Base-by-base conservation (phyloP, 1,139 yeast species). In the Hansenula lynferdii region DNA sequence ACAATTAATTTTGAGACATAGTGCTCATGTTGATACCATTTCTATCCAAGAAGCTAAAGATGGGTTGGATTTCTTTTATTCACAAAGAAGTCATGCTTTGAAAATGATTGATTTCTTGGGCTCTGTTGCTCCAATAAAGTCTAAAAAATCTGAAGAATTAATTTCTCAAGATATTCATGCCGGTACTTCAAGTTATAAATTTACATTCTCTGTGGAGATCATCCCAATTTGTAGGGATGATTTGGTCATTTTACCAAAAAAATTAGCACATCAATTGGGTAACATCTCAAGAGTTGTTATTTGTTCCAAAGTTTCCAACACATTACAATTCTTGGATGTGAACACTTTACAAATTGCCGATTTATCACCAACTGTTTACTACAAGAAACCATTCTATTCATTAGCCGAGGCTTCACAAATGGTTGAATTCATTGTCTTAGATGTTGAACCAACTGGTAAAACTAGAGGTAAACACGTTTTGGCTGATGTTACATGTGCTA, bases 141-240 rank as follows among this genome's bases (percentile, higher is more conserved):
- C 75, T 43, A 87, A 87, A 60, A 85, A 79, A 59, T 85, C 96
- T 26, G 96, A 87, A 61, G 97, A 92, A 66, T 79, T 92, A 56
- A 84, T 92, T 48, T 84, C 95, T 43, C 82, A 80, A 47, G 98
- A 92, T 69, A 87, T 87, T 31, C 98, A 92, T 53, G 81, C 96
- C 2, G 95, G 96, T 51, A 72, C 85, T 15, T 80, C 94, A 26
- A 77, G 81, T 42, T 92, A 87, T 67, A 92, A 92, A 64, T 94
- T 92, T 60, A 76, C 97, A 9, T 90, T 72, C 58, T 89, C 97
- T 14, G 86, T 90, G 30, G 99, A 92, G 65, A 80, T 92, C 50
- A 96, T 87, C 3, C 98, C 98, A n/a, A 80, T 94, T 36, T 94
- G 98, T 74, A 83, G 95, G 61, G 99, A 92, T 59, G 98, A 94